Conservation (phyloP, 805 yeast species). For the Priceomyces carsonii region DNA sequence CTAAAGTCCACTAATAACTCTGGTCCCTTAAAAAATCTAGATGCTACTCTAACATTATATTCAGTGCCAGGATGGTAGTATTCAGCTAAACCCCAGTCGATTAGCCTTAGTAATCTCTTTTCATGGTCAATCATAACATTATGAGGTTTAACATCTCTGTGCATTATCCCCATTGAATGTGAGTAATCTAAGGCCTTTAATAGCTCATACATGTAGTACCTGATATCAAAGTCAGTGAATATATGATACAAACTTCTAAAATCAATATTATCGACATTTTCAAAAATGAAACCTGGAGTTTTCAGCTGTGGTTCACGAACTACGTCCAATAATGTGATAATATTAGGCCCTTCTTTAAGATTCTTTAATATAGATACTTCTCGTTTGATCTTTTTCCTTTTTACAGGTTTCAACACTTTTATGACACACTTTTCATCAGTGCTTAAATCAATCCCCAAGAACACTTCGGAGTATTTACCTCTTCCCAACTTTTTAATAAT, state of each 20-base stretch:
- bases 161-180: constrained; percentile 94
- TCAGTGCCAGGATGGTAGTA: constrained; percentile 89
- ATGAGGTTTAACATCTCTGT: constrained; percentile 92
- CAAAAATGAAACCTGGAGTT: constrained; percentile 88
- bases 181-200: constrained; percentile 82
- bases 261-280: constrained; percentile 80
- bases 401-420: constrained; percentile 91
- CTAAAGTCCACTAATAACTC: constrained; percentile 81
- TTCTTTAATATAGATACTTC: constrained; percentile 88
- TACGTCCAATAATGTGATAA: constrained; percentile 74
- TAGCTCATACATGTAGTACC: constrained; percentile 80
- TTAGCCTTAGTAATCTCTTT: constrained; percentile 60
- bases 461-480: constrained; percentile 93
- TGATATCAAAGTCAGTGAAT: constrained; percentile 71
- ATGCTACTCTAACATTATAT: constrained; percentile 89
- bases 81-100: constrained; percentile 96
- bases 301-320: constrained; percentile 83
- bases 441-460: constrained; percentile 72
- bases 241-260: constrained; percentile 85
- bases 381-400: constrained; percentile 87
- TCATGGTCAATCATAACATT: constrained; percentile 90
- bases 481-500: constrained; percentile 82
- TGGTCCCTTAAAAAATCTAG: constrained; percentile 90
- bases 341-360: constrained; percentile 79
- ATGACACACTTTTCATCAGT: constrained; percentile 72